Conservation (phyloP, 2,329 filamentous ascomycete species). For the Colletotrichum falcatum region DNA sequence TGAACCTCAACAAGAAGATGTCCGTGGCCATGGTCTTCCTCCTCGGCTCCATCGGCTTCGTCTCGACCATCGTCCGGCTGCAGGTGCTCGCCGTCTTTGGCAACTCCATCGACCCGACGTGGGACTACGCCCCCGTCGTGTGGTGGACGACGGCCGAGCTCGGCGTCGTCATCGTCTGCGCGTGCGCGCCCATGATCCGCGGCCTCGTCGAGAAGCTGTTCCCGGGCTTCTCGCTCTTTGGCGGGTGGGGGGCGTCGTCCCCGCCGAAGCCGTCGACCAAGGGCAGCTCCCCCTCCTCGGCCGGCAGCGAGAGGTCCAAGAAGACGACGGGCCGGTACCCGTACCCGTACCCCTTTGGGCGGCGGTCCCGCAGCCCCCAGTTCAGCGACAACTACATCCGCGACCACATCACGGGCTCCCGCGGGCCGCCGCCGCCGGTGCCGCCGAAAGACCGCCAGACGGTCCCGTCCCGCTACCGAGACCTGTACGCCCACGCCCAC, state of each 20-base stretch:
- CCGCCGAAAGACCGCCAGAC: not conserved
- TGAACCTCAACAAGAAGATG: conserved; percentile 63
- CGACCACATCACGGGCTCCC: conserved; percentile 17
- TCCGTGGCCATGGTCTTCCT: conserved; percentile 40
- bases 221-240: conserved; percentile 15
- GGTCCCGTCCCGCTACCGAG: not conserved
- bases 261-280: conserved; percentile 18
- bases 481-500: conserved; percentile 31
- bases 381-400: conserved; percentile 36
- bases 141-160: conserved; percentile 46
- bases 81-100: conserved; percentile 39
- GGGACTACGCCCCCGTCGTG: conserved; percentile 42
- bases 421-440: not conserved
- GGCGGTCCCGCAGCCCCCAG: no score
- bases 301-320: conserved; percentile 12
- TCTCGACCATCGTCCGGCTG: conserved; percentile 41
- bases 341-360: no score
- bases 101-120: conserved; percentile 40
- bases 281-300: conserved; percentile 13
- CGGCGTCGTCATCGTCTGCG: conserved; percentile 44
- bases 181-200: conserved; percentile 44
- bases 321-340: conserved; percentile 11
- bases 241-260: conserved; percentile 18
- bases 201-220: conserved; percentile 36
- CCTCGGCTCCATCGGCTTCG: conserved; percentile 41